Base-by-base conservation (phyloP, 1,139 yeast genomes). In the Debaryomycetaceae sp. region DNA sequence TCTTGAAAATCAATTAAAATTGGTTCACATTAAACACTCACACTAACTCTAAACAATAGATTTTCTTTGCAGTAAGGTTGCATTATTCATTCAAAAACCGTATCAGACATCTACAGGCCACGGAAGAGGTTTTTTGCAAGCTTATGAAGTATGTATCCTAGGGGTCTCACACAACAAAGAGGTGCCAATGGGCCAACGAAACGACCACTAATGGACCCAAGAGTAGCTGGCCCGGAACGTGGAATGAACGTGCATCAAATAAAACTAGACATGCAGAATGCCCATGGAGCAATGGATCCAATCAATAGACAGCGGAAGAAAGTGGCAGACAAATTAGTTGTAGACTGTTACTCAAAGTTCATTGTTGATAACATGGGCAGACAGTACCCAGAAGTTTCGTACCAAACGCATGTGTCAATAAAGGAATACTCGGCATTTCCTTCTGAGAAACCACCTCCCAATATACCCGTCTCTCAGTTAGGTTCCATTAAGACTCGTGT, bases 331-430 rank as follows among this genome's bases (percentile, higher is more conserved):
- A 72, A 71, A 49, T 57, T 74, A 41, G 62, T 63, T 23, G 59
- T 62, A n/a, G 78, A 72, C 47, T 72, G 78, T 51, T 73, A 72
- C 51, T 66, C 70, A 24, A 72, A 71, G 44, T 53, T 53, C 36
- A 53, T 65, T 23, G 51, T 56, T 20, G 67, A 64, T 41, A 51
- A 53, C 34, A 52, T 56, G 34, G 76, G 72, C 13, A 58, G 54
- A 39, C 56, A 55, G 39, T 60, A 60, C 13, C 58, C 63, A 6
- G 78, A 73, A 41, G 51, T 61, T 2, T 55, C 66, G 4, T 74
- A 74, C 51, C 67, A 66, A 40, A 62, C 75, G 11, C 79, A 74
- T 45, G 55, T 73, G 17, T 52, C 58, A 30, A 62, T 74, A 37
- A 63, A 66, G 34, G 79, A 74, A 52, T 73, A 51, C 54, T 64